These are phyloP conservation scores for Domatiomyces catenatus DNA, from an alignment of 2,329 filamentous ascomycete species.

Conservation along the genomic window DNA sequence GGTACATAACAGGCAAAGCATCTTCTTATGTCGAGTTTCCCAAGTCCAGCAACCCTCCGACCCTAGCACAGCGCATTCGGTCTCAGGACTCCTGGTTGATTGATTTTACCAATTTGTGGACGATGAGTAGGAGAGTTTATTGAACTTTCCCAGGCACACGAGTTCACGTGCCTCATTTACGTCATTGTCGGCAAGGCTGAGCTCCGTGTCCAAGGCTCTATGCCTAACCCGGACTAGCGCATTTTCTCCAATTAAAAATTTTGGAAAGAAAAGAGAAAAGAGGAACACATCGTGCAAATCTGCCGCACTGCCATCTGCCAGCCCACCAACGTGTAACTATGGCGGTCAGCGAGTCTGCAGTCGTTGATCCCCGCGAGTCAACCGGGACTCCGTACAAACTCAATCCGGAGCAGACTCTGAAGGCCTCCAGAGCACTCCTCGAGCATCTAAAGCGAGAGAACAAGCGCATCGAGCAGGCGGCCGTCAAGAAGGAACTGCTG, in stretches of 20 bases:
- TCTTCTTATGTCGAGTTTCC: too few species aligned
- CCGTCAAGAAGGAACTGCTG: constrained; percentile 41
- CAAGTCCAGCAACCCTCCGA: too few species aligned
- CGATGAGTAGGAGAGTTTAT: not conserved
- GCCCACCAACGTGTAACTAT: not conserved
- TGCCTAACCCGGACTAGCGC: not conserved
- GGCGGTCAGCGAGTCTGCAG: not conserved
- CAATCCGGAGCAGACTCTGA: constrained; percentile 37
- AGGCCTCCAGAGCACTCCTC: constrained; percentile 45
- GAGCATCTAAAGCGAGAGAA: constrained; percentile 39
- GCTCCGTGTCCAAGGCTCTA: not conserved
- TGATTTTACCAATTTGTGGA: too few species aligned
- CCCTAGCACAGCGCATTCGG: too few species aligned
- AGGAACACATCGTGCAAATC: too few species aligned
- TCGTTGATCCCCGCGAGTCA: not conserved
- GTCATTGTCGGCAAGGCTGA: not conserved
- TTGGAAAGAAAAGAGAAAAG: not conserved
- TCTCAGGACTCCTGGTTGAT: not conserved
- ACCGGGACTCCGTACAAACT: constrained; percentile 29
- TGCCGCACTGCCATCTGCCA: not conserved
- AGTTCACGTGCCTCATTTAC: not conserved
- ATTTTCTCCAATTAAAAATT: not conserved
- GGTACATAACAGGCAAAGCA: too few species aligned
- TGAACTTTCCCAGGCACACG: not conserved
- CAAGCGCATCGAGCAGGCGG: constrained; percentile 32